Evolutionary conservation across 306 rosid species (phyloP), one percentile per base, ranked within the genome.

Genomic region (Quercus parvula): DNA sequence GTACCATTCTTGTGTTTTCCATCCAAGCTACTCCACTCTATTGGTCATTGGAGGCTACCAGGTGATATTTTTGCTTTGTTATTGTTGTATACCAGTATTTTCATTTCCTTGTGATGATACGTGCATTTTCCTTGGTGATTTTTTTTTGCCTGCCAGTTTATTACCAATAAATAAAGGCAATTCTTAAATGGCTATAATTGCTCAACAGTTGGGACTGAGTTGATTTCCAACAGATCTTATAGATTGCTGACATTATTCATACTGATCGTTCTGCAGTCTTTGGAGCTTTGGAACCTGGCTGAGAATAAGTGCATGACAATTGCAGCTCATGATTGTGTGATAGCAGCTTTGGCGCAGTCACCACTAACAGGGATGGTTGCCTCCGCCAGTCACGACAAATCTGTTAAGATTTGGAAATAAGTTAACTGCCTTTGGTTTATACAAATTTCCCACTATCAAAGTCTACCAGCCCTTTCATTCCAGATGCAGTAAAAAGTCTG

Each of bases 31-130:
- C 92, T 77, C 97, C 38, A 86, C 89, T 63, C 93, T 94, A 28
- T 84, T 94, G 90, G 97, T 94, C 76, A 87, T 94, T 38, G 97
- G 98, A 76, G 94, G 97, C 54, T 92, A 88, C 90, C 94, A 92
- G 97, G 98, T 92, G 84, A 76, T 67, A 59, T 38, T 79, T 74
- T 79, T 74, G 22, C 57, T 78, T 41, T 73, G 28, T 77, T 35
- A n/a, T 54, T 31, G 59, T 75, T 38, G 22, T 64, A 5, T 46
- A 66, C 54, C 66, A 13, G 52, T 64, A 28, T 44, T 20, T 44
- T 52, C 56, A 62, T 24, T 1, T 52, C 30, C 17, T 68, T 9
- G 72, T 18, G 52, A 35, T 35, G 28, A 68, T 68, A 24, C 52
- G n/a, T 67, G 52, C 51, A 67, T 35, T 68, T n/a, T 68, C 71